phyloP scores from a whole-genome alignment of 2,329 filamentous ascomycete genomes.

The Phyllosticta citriasiana region DNA sequence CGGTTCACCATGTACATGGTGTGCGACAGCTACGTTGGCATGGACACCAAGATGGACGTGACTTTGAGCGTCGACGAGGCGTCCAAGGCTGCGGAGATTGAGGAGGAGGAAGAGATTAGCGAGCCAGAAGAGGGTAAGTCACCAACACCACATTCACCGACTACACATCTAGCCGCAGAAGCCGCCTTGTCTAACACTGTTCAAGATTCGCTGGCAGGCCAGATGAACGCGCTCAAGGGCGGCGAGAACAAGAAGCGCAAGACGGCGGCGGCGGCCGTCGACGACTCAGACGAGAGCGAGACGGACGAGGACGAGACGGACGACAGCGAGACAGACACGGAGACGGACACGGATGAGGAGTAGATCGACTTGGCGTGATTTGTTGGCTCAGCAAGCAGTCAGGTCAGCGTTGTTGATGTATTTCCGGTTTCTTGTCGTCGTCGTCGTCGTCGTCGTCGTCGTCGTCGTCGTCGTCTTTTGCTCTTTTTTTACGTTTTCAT shows the following conservation, averaged over 20 bases:
- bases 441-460: no score
- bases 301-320: slow-evolving; percentile 46
- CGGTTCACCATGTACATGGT: slow-evolving; percentile 90
- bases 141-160: background rate
- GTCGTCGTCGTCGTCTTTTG: no score
- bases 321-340: slow-evolving; percentile 41
- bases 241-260: slow-evolving; percentile 51
- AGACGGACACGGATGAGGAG: slow-evolving; percentile 33
- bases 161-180: slow-evolving; percentile 6
- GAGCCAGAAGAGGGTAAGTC: slow-evolving; percentile 92
- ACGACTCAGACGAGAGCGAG: slow-evolving; percentile 53
- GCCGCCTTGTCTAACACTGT: slow-evolving; percentile 18
- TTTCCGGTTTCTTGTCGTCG: no score
- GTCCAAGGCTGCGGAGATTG: slow-evolving; percentile 69
- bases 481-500: no score
- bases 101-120: slow-evolving; percentile 87
- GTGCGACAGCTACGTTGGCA: slow-evolving; percentile 90
- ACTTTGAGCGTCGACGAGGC: slow-evolving; percentile 82
- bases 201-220: slow-evolving; percentile 76
- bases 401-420: no score
- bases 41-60: slow-evolving; percentile 86
- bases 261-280: slow-evolving; percentile 42
- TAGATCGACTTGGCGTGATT: slow-evolving; percentile 13
- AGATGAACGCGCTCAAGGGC: slow-evolving; percentile 80
- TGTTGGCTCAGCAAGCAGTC: background rate